Evolutionary conservation across 164 flowering plant genomes (phyloP), one percentile per base, ranked within the genome.

Genomic region (Paratinospora sagittata): DNA sequence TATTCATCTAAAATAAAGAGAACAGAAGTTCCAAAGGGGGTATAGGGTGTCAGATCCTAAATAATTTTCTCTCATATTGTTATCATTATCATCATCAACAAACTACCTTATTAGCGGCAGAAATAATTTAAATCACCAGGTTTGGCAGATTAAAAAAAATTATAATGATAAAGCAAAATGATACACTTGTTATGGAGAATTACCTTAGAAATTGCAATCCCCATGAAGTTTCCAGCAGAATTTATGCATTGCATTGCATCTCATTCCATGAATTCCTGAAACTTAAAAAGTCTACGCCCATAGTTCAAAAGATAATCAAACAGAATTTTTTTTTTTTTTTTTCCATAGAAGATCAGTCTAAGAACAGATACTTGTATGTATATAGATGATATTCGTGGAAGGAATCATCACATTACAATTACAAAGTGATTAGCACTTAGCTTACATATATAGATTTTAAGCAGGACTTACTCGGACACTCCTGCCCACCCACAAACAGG

Each of bases 381-480:
- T 52, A 52, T 52, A 52, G 58, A 52, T 52, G 58, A 52, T 52
- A 52, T 52, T 16, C 58, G 58, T 52, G 58, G 58, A 52, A 52
- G 58, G n/a, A 52, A 52, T 52, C 58, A 52, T 52, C 58, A 16
- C 21, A 52, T 52, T 52, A 52, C 58, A 52, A 52, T 52, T 52
- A 52, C 21, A 52, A 52, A 52, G 58, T 52, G 58, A 52, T 52
- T 52, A 52, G n/a, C n/a, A n/a, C n/a, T n/a, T n/a, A n/a, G n/a
- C n/a, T n/a, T n/a, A n/a, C n/a, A n/a, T n/a, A n/a, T 52, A 52
- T 52, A 52, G 58, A 8, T 6, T 52, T 52, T 17, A 19, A 52
- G 21, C 58, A 52, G 58, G 58, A 52, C n/a, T 52, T 52, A 52
- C 58, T 52, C 58, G 58, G 23, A 11, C 21, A 52, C 16, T 52